Evolutionary conservation across 768 basidiomycete genomes (phyloP), one percentile per base, ranked within the genome.

Genomic region (Lenzites betulinus): DNA sequence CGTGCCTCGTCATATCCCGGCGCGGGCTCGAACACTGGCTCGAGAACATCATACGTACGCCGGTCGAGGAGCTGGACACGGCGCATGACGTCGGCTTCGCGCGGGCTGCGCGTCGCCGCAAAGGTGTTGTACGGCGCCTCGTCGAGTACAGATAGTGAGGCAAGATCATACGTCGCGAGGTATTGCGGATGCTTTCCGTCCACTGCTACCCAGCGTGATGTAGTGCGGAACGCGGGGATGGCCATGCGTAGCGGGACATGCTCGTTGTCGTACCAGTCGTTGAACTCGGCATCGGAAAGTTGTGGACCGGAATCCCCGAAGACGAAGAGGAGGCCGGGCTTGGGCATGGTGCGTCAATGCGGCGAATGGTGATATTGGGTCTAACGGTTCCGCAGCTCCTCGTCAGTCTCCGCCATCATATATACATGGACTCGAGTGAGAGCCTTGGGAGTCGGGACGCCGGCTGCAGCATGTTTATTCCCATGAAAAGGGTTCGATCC

Each of bases 261-360:
- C 64, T 85, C 84, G 54, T 82, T 73, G 51, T 76, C 69, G 70
- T 84, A 85, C 85, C 84, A 86, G 48, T 80, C 73, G 59, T 82
- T 78, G 69, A 81, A 83, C 26, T 76, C 73, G 15, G 72, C 71
- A 13, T 81, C 78, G 2, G 69, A 30, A 39, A 74, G 70, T 30
- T 49, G 51, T 5, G 63, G 30, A 2, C 73, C 73, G 4, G 66
- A 62, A 28, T 74, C 71, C 33, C 67, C 60, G 59, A 69, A 68
- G 12, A 69, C 70, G 62, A 68, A 66, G 42, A 71, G 65, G 35
- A 65, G 65, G 28, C 63, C 70, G 9, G 62, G 60, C 1, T 63
- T 60, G 13, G 70, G 51, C 70, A 69, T 71, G n/a, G n/a, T n/a
- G n/a, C 30, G 30, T 33, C n/a, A n/a, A n/a, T n/a, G n/a, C n/a